Evolutionary conservation across 2,329 filamentous ascomycete species (phyloP).

Genomic region (Fusarium sp.): DNA sequence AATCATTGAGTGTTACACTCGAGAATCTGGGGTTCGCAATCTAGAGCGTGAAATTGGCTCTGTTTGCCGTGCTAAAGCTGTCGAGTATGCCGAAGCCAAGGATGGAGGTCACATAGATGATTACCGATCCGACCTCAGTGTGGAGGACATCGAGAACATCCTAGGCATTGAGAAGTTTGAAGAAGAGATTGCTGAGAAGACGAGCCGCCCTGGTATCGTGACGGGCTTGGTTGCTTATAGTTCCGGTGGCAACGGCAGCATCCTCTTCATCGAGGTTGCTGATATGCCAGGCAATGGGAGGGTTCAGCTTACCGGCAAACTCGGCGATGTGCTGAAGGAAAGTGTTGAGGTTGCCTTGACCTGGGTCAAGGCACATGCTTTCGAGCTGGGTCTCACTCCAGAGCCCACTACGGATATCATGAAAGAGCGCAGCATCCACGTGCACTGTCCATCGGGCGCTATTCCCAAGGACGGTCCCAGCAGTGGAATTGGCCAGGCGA

Average conservation of each 20-base stretch:
- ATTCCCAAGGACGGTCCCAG: conserved; percentile 92
- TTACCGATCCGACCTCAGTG: conserved; percentile 78
- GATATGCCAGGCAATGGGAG: conserved; percentile 95
- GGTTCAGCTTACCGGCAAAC: conserved; percentile 94
- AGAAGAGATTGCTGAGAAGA: conserved; percentile 92
- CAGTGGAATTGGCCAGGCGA: conserved; percentile 92
- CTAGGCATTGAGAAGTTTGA: conserved; percentile 94
- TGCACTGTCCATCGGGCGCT: conserved; percentile 93
- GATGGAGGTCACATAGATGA: conserved; percentile 74
- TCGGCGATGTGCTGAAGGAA: conserved; percentile 97
- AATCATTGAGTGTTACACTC: conserved; percentile 95
- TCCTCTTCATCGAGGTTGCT: conserved; percentile 97
- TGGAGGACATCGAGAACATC: conserved; percentile 88
- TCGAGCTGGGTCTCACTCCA: conserved; percentile 84
- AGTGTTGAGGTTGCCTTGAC: conserved; percentile 94
- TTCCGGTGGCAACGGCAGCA: conserved; percentile 91
- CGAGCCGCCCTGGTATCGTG: conserved; percentile 86
- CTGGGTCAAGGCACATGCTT: conserved; percentile 97
- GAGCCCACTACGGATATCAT: conserved; percentile 91
- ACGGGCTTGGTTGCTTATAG: conserved; percentile 96
- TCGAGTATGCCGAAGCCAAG: conserved; percentile 91
- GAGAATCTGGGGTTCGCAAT: conserved; percentile 94
- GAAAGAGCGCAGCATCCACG: conserved; percentile 92
- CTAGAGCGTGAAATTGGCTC: conserved; percentile 95
- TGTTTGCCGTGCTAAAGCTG: conserved; percentile 93